These are phyloP conservation scores for Pyrus betulifolia DNA, from an alignment of 306 rosid genomes.

Conservation along the genomic window DNA sequence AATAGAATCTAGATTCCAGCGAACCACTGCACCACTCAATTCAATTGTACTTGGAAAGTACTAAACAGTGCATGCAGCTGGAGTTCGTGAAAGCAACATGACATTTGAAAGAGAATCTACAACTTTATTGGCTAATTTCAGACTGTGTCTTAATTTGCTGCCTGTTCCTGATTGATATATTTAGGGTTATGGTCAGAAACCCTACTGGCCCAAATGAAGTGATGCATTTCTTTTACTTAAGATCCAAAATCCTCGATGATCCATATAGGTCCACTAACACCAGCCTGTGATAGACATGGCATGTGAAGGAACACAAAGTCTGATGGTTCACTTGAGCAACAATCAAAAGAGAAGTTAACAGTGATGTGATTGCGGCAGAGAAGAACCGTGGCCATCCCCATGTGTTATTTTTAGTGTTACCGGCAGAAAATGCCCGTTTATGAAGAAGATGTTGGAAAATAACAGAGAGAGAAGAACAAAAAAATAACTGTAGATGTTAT, in stretches of 20 bases:
- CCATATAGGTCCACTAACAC: slow-evolving; percentile 30
- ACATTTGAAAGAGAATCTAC: background rate
- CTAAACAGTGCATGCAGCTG: background rate
- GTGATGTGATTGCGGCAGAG: slow-evolving; percentile 22
- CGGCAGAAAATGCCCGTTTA: slow-evolving; percentile 28
- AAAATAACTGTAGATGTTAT: slow-evolving; percentile 15
- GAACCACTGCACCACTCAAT: background rate
- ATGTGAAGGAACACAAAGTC: slow-evolving; percentile 38
- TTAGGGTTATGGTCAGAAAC: background rate
- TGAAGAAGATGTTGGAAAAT: slow-evolving; percentile 15
- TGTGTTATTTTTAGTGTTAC: slow-evolving; percentile 47
- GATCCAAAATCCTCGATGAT: background rate
- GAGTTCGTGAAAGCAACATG: background rate
- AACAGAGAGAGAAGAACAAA: slow-evolving; percentile 25
- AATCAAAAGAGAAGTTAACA: slow-evolving; percentile 8
- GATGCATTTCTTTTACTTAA: background rate
- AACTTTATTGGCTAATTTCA: background rate
- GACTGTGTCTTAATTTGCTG: background rate
- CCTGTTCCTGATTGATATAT: background rate
- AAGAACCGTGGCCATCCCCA: slow-evolving; percentile 36
- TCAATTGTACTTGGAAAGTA: background rate
- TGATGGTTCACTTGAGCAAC: background rate
- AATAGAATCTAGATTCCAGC: background rate
- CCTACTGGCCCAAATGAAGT: background rate
- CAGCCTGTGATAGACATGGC: slow-evolving; percentile 23